Evolutionary conservation across 768 basidiomycete genomes (phyloP).

Genomic region (Leucocoprinus sp.): DNA sequence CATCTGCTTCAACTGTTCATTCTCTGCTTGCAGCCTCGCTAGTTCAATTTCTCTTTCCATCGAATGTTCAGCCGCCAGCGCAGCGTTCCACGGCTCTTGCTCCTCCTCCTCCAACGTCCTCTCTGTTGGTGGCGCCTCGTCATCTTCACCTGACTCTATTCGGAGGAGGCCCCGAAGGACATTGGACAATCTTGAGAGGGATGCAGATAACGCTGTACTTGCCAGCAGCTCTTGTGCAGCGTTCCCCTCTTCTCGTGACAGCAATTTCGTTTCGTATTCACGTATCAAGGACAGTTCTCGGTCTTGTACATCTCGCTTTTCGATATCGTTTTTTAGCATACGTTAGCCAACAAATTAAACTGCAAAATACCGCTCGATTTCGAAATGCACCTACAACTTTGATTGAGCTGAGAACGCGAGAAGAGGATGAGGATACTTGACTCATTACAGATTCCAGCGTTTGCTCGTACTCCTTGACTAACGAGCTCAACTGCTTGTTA

Average conservation of each 20-base stretch:
- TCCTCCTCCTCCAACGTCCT: conserved; percentile 26
- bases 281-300: conserved; percentile 84
- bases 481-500: conserved; percentile 86
- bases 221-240: conserved; percentile 47
- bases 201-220: conserved; percentile 58
- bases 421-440: conserved; percentile 16
- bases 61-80: conserved; percentile 55
- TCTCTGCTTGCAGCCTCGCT: conserved; percentile 79
- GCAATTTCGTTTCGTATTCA: conserved; percentile 84
- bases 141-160: conserved; percentile 58
- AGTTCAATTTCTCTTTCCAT: conserved; percentile 91
- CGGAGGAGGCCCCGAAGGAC: conserved; percentile 66
- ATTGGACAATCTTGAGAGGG: conserved; percentile 62
- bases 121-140: conserved; percentile 17
- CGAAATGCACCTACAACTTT: conserved; percentile 54
- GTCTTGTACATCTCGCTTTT: conserved; percentile 85
- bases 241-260: conserved; percentile 64
- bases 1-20: conserved; percentile 69
- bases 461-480: conserved; percentile 96
- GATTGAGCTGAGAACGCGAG: background rate
- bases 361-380: conserved; percentile 62
- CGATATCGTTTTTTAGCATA: conserved; percentile 7
- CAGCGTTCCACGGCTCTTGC: conserved; percentile 31
- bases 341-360: background rate
- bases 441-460: conserved; percentile 94